These are phyloP conservation scores for Pseudonitzschia pungens DNA, from an alignment of 108 stramenopile genomes.

Conservation along the genomic window DNA sequence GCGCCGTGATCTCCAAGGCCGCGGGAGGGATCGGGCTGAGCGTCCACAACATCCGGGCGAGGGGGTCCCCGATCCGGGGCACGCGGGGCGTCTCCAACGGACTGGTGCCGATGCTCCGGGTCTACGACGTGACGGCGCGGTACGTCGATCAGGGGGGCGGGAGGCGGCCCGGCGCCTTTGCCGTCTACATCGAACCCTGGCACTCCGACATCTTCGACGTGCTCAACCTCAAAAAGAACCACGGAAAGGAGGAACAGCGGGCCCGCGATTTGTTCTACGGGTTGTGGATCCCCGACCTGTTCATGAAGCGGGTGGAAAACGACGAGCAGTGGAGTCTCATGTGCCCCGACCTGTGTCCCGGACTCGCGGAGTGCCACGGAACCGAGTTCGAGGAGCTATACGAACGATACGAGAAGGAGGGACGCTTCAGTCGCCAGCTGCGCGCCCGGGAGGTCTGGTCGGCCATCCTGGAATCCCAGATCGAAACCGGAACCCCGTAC, in stretches of 20 bases:
- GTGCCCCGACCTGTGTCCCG: conserved; percentile 92
- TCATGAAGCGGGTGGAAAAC: conserved; percentile 93
- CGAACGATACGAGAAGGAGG: conserved; percentile 83
- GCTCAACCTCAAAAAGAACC: conserved; percentile 95
- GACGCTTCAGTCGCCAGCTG: conserved; percentile 65
- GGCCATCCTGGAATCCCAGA: conserved; percentile 88
- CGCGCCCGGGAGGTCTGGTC: conserved; percentile 87
- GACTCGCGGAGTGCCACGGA: conserved; percentile 82
- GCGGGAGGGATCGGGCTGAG: conserved; percentile 97
- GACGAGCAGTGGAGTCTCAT: conserved; percentile 95
- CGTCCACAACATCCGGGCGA: conserved; percentile 93
- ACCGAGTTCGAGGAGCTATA: conserved; percentile 92
- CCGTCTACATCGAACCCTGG: conserved; percentile 97
- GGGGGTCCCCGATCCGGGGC: conserved; percentile 90
- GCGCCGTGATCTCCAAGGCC: conserved; percentile 92
- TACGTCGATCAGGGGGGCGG: conserved; percentile 99
- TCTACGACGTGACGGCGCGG: conserved; percentile 94
- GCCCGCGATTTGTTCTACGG: conserved; percentile 96
- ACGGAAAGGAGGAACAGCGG: conserved; percentile 94
- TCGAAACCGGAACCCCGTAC: conserved; percentile 98
- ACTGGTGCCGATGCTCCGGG: conserved; percentile 98
- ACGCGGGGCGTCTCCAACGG: conserved; percentile 95
- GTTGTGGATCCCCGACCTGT: conserved; percentile 96
- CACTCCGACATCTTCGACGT: conserved; percentile 95
- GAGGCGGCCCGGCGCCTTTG: conserved; percentile 95